Evolutionary conservation across 768 basidiomycete genomes (phyloP), one percentile per base, ranked within the genome.

Genomic region (Phanerochaete sordida): DNA sequence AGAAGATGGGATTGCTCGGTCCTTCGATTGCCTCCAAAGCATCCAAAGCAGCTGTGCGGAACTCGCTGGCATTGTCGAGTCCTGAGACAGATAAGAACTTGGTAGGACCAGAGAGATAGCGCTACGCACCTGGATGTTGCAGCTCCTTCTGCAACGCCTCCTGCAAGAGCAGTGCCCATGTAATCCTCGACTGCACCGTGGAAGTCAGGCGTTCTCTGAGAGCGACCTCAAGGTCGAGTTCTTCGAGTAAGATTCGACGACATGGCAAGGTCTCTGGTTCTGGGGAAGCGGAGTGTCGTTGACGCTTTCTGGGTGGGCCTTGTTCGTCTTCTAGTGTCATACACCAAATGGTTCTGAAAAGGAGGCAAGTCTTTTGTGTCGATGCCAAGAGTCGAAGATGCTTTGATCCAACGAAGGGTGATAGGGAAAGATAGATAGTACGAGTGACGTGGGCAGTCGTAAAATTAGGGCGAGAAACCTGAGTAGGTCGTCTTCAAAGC

Each of bases 111-210:
- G 11, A 39, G 35, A 4, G 21, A 8, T 21, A 11, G n/a, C 7
- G 23, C n/a, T n/a, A 39, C 45, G 28, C 43, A 56, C 55, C 48
- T 26, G 19, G 37, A 48, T 39, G 19, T 19, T 26, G 47, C 28
- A 53, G 0, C 28, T 64, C 39, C 26, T 27, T 68, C 30, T 70
- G 51, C 16, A 79, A 62, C 15, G 76, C 68, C 15, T 76, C 68
- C 62, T 77, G 69, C 60, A 80, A 64, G n/a, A 75, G 65, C 33
- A 77, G 64, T 3, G 78, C 79, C 80, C 80, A 81, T 39, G 76
- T 73, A 16, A 82, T 72, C 27, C 81, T 74, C 23, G 79, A 76
- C 57, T 78, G 71, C 1, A 79, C 69, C 11, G 78, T 76, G n/a
- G 71, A 71, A 12, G 70, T 69, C 47, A 82, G 68, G 23, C 79